Evolutionary conservation across 495 filamentous ascomycete genomes (phyloP).

Genomic region (Penicillium taxi): DNA sequence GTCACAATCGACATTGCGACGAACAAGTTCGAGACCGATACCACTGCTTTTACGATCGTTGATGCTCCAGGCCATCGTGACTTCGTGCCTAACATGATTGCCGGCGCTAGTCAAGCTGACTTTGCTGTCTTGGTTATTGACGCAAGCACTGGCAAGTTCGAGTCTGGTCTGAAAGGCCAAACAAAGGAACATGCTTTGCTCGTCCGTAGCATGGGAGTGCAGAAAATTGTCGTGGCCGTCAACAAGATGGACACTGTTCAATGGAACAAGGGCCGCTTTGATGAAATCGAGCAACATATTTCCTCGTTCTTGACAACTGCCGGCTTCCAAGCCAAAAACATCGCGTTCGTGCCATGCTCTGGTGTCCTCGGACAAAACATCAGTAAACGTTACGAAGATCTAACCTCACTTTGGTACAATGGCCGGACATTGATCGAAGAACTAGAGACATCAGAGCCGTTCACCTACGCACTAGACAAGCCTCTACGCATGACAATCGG

Average conservation of each 20-base stretch:
- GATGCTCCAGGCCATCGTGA: constrained; percentile 93
- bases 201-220: constrained; percentile 85
- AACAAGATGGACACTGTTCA: constrained; percentile 86
- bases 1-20: constrained; percentile 98
- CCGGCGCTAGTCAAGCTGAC: constrained; percentile 89
- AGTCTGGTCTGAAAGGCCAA: constrained; percentile 87
- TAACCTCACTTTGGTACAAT: constrained; percentile 64
- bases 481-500: constrained; percentile 78
- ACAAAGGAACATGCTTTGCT: constrained; percentile 90
- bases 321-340: constrained; percentile 69
- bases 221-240: constrained; percentile 76
- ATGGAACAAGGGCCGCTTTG: constrained; percentile 75
- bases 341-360: constrained; percentile 81
- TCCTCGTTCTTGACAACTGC: constrained; percentile 72
- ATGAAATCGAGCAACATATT: constrained; percentile 78
- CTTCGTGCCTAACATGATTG: constrained; percentile 99
- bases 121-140: constrained; percentile 95
- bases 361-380: constrained; percentile 86
- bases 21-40: constrained; percentile 84
- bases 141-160: constrained; percentile 77
- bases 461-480: constrained; percentile 60
- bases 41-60: constrained; percentile 82
- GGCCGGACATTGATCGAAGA: constrained; percentile 74
- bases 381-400: constrained; percentile 48
- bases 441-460: constrained; percentile 71